Conservation (phyloP, 257 asterid genomes). For the Solanum pinnatisectum region DNA sequence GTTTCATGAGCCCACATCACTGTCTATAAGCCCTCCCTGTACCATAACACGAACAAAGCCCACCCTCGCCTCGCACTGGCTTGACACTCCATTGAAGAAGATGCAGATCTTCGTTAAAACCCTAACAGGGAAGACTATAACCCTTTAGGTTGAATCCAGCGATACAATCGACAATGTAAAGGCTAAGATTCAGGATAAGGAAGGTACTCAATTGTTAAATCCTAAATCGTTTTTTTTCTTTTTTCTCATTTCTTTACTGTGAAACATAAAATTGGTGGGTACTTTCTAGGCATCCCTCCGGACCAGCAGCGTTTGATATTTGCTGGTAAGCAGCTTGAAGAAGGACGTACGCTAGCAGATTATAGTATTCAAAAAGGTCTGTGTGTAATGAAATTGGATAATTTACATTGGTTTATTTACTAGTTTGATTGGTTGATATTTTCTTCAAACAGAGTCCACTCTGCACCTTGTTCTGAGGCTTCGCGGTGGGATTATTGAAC, state of each 20-base stretch:
- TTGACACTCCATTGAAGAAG: not conserved
- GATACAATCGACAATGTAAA: not conserved
- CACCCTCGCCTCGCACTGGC: not conserved
- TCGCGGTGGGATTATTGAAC: not conserved
- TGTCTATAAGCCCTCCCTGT: not conserved
- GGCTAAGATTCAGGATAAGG: not conserved
- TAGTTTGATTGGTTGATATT: not conserved
- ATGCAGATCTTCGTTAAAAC: not conserved
- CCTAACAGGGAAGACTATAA: not conserved
- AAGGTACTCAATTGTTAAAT: not conserved
- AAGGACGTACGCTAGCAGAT: not conserved
- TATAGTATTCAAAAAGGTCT: conserved; percentile 1
- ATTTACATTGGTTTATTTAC: too few relatives aligned
- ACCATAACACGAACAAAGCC: not conserved
- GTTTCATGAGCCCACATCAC: not conserved
- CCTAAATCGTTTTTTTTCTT: not conserved
- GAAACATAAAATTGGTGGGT: not conserved
- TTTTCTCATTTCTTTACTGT: not conserved
- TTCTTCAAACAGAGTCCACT: not conserved
- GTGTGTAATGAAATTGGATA: not conserved
- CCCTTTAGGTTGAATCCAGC: not conserved
- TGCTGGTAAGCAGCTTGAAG: not conserved
- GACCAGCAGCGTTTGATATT: not conserved
- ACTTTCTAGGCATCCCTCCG: not conserved
- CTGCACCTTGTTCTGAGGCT: not conserved